phyloP scores from a whole-genome alignment of 2,329 filamentous ascomycete species.

The Nothophoma quercina region DNA sequence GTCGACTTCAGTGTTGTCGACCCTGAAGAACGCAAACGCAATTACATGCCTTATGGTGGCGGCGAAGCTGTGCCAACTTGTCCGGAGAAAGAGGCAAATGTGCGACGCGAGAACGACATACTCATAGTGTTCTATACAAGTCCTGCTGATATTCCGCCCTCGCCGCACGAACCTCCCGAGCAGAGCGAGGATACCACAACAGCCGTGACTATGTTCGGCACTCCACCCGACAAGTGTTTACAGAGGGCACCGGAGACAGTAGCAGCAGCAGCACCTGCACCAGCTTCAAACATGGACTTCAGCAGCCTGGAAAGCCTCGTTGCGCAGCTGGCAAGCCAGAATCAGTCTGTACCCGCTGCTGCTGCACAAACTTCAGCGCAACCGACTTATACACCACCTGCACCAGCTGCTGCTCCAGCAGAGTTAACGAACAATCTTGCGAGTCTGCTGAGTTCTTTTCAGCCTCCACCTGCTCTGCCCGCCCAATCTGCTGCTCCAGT shows the following conservation, averaged over 20 bases:
- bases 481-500: slow-evolving; percentile 20
- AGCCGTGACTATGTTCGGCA: slow-evolving; percentile 48
- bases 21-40: slow-evolving; percentile 51
- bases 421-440: slow-evolving; percentile 40
- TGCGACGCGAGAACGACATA: slow-evolving; percentile 55
- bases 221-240: slow-evolving; percentile 39
- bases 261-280: slow-evolving; percentile 15
- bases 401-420: slow-evolving; percentile 22
- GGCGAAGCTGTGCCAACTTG: slow-evolving; percentile 50
- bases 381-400: slow-evolving; percentile 29
- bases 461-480: slow-evolving; percentile 10
- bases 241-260: slow-evolving; percentile 32
- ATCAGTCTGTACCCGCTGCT: slow-evolving; percentile 16
- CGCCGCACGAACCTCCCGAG: slow-evolving; percentile 55
- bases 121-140: slow-evolving; percentile 57
- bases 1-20: slow-evolving; percentile 56
- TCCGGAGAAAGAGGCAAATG: slow-evolving; percentile 53
- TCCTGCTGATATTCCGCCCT: slow-evolving; percentile 55
- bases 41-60: slow-evolving; percentile 57
- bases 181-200: slow-evolving; percentile 30
- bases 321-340: slow-evolving; percentile 33
- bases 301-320: slow-evolving; percentile 40
- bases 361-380: slow-evolving; percentile 23
- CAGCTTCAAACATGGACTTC: slow-evolving; percentile 29
- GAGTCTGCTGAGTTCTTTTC: slow-evolving; percentile 40